Evolutionary conservation across 495 filamentous ascomycete species (phyloP).

Genomic region (Penicillium daleae): DNA sequence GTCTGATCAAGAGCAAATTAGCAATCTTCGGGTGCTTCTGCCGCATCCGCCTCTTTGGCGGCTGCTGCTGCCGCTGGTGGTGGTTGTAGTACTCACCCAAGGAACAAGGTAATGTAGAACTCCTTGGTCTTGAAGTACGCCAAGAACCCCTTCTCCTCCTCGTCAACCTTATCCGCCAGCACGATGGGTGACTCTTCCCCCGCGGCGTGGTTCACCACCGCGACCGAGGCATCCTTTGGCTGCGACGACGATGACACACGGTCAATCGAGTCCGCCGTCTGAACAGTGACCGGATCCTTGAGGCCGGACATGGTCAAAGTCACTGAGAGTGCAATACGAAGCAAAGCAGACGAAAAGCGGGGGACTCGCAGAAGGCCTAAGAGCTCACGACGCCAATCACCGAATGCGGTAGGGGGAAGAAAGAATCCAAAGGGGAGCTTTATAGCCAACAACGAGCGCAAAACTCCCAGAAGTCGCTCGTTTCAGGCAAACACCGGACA

Average conservation of each 20-base stretch:
- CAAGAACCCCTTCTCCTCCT: constrained; percentile 64
- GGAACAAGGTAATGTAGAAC: constrained; percentile 79
- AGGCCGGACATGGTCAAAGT: constrained; percentile 31
- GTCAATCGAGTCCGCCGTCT: constrained; percentile 24
- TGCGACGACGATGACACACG: constrained; percentile 20
- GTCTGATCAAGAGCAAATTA: constrained; percentile 47
- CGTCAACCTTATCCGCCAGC: constrained; percentile 42
- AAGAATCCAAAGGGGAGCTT: constrained; percentile 43
- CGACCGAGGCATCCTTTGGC: constrained; percentile 30
- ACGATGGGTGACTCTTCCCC: constrained; percentile 23
- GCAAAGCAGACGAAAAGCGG: constrained; percentile 15
- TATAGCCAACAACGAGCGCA: constrained; percentile 54
- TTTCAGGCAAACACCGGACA: constrained; percentile 20
- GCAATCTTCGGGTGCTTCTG: not conserved
- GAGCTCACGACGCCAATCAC: constrained; percentile 1
- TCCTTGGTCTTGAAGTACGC: constrained; percentile 81
- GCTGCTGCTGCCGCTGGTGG: too few relatives aligned
- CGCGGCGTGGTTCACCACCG: constrained; percentile 20
- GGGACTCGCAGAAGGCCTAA: not conserved
- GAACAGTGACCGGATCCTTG: constrained; percentile 35
- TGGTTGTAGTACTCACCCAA: constrained; percentile 61
- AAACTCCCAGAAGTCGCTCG: constrained; percentile 64
- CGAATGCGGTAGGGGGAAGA: not conserved
- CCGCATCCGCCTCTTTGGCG: too few relatives aligned
- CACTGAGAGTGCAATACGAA: constrained; percentile 3